Conservation (phyloP, 73 alveolate genomes). For the Paramecium primaurelia region DNA sequence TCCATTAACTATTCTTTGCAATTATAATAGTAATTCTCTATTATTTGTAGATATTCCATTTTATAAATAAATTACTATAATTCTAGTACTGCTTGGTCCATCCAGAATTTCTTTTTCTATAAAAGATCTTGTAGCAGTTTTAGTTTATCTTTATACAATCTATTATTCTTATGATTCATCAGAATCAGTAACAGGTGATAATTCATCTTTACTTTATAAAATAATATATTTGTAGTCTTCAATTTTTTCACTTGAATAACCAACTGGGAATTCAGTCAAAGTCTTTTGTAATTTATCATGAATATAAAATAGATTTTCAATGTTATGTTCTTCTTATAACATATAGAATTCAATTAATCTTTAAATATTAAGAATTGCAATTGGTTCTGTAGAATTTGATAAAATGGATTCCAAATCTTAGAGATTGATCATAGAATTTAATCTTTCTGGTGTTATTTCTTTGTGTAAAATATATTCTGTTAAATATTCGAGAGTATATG, state of each 20-base stretch:
- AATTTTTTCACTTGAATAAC: not conserved
- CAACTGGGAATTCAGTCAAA: not conserved
- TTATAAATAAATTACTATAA: not conserved
- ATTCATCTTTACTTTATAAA: not conserved
- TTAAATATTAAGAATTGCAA: not conserved
- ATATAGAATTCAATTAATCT: not conserved
- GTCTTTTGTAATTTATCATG: not conserved
- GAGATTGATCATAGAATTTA: not conserved
- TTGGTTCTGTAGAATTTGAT: not conserved
- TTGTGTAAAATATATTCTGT: not conserved
- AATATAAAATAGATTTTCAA: not conserved
- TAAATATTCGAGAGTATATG: not conserved
- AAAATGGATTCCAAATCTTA: not conserved
- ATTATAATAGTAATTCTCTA: not conserved
- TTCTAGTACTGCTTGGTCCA: not conserved
- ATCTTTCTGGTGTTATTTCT: not conserved
- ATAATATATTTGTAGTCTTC: not conserved
- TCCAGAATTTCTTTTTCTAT: not conserved
- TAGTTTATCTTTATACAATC: not conserved
- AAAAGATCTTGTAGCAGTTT: not conserved
- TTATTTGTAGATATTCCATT: not conserved
- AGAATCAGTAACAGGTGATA: conserved; percentile 25
- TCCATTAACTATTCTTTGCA: not conserved
- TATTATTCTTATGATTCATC: not conserved
- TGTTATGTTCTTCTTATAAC: not conserved